Evolutionary conservation across 1,284 basidiomycete genomes (phyloP).

Genomic region (Malassezia cuniculi): DNA sequence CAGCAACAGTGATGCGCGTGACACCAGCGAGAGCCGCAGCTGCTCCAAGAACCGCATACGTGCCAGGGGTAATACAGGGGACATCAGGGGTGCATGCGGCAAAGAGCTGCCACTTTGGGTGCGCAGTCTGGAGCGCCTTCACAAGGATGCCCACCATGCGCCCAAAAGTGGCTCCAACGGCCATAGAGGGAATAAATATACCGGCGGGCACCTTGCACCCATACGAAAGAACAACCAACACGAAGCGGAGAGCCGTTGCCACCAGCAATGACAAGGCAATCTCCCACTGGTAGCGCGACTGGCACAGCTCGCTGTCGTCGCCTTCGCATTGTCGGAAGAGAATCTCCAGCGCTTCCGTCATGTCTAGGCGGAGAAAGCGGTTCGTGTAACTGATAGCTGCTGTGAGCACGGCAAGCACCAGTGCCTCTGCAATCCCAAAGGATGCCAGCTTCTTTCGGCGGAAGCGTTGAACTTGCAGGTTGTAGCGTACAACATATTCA

Average conservation of each 20-base stretch:
- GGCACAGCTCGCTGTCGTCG: conserved; percentile 87
- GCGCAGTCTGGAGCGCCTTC: conserved; percentile 78
- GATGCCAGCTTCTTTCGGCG: conserved; percentile 72
- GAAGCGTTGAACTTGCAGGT: conserved; percentile 85
- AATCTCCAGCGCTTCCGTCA: conserved; percentile 94
- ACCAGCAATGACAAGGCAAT: conserved; percentile 84
- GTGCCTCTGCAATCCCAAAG: conserved; percentile 77
- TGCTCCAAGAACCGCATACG: conserved; percentile 45
- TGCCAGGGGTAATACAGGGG: conserved; percentile 95
- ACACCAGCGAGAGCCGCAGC: conserved; percentile 53
- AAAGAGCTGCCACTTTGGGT: conserved; percentile 66
- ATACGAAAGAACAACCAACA: conserved; percentile 80
- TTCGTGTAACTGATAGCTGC: conserved; percentile 88
- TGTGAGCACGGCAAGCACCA: conserved; percentile 71
- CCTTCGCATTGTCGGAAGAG: conserved; percentile 93
- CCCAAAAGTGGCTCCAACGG: conserved; percentile 90
- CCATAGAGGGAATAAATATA: conserved; percentile 91
- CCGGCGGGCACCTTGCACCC: conserved; percentile 94
- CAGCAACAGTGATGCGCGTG: conserved; percentile 90
- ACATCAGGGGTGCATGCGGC: conserved; percentile 77
- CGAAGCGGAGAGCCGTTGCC: conserved; percentile 75
- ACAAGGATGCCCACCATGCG: conserved; percentile 72
- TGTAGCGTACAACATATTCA: conserved; percentile 91
- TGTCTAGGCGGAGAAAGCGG: conserved; percentile 86
- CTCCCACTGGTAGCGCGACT: conserved; percentile 87